Percentiles rank a stretch among this genome's conserved stretches.
phyloP scores from a whole-genome alignment of 208 protist species.

The Histomonas meleagridis region DNA sequence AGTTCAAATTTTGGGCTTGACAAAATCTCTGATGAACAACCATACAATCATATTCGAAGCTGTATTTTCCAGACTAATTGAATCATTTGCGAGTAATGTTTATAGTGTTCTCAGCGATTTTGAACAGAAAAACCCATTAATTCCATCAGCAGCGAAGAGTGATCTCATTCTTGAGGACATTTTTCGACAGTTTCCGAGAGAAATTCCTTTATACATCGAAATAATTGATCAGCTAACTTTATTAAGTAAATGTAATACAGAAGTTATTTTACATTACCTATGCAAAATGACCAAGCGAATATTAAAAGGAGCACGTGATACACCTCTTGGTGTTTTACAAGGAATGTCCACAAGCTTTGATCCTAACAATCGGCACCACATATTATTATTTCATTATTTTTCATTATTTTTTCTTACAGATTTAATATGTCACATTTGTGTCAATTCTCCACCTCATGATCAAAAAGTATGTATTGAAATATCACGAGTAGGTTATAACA shows the following conservation, averaged over 20 bases:
- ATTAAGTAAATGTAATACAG: not conserved
- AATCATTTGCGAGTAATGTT: not conserved
- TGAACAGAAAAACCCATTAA: not conserved
- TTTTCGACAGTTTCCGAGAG: not conserved
- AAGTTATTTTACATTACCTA: not conserved
- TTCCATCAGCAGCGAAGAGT: not conserved
- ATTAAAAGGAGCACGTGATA: not conserved
- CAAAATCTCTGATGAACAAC: too few species aligned
- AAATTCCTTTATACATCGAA: not conserved
- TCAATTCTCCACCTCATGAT: not conserved
- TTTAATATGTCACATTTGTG: not conserved
- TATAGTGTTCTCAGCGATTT: not conserved
- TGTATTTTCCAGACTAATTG: not conserved
- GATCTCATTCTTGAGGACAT: not conserved
- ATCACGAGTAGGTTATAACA: not conserved
- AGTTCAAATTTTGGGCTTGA: too few species aligned
- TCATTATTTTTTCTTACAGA: not conserved
- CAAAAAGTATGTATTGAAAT: not conserved
- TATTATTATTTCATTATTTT: not conserved
- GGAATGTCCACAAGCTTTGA: not conserved
- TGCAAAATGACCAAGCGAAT: not conserved
- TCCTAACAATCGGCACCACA: not conserved
- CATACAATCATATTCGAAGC: not conserved
- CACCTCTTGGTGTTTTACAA: not conserved
- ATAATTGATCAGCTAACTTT: not conserved